Evolutionary conservation across 176 grass and related monocot genomes (phyloP).

Genomic region (sorghum (Sorghum bicolor)): Sorghum_bicolor_NCBIv3 NC_012879.2:3980501-3981000

Average conservation of each 20-base stretch:
- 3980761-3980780: not conserved
- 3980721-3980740: not conserved
- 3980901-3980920: conserved; percentile 24
- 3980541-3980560: not conserved
- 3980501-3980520: not conserved
- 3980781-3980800: conserved; percentile 8
- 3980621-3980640: not conserved
- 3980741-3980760: not conserved
- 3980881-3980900: conserved; percentile 63
- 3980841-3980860: conserved; percentile 79
- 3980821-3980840: conserved; percentile 53
- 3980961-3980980: not conserved
- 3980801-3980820: conserved; percentile 34
- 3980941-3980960: not conserved
- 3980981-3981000: not conserved
- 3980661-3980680: not conserved
- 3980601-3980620: not conserved
- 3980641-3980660: not conserved
- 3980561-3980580: not conserved
- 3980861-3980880: conserved; percentile 82
- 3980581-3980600: not conserved
- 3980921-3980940: conserved; percentile 11
- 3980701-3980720: not conserved
- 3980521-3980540: not conserved
- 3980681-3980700: not conserved